These are phyloP conservation scores for Carex parvula DNA, from an alignment of 176 grass and related monocot genomes.

Conservation along the genomic window DNA sequence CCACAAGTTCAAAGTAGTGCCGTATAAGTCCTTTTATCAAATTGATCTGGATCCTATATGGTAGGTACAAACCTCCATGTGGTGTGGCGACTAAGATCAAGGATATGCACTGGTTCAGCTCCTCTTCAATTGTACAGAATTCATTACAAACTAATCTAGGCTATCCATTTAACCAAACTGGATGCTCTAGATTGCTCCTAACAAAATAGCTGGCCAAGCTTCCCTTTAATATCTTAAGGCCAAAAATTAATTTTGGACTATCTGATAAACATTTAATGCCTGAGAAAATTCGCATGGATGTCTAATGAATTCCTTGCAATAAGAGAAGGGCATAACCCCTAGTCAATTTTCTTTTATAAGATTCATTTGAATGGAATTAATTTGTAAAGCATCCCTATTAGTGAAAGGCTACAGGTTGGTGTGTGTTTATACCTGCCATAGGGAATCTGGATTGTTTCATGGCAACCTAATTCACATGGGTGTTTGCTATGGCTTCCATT, in stretches of 20 bases:
- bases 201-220: neutral
- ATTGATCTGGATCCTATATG: neutral
- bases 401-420: constrained; percentile 13
- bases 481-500: neutral
- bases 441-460: neutral
- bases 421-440: constrained; percentile 12
- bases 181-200: neutral
- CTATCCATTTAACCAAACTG: neutral
- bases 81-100: neutral
- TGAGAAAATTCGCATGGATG: no score
- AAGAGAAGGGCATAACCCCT: no score
- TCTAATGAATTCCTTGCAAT: neutral
- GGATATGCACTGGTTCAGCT: neutral
- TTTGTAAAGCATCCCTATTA: neutral
- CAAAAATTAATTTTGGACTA: neutral
- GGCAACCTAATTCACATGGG: constrained; percentile 30
- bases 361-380: neutral
- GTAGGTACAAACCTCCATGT: constrained; percentile 3
- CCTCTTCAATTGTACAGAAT: neutral
- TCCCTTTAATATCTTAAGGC: neutral
- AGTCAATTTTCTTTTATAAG: neutral
- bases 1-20: neutral
- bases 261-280: neutral
- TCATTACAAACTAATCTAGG: neutral
- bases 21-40: neutral